A percentile compares a stretch with the other conserved stretches of the same genome.
Evolutionary conservation across 2,329 filamentous ascomycete genomes (phyloP).

Genomic region (Colletotrichum incanum): DNA sequence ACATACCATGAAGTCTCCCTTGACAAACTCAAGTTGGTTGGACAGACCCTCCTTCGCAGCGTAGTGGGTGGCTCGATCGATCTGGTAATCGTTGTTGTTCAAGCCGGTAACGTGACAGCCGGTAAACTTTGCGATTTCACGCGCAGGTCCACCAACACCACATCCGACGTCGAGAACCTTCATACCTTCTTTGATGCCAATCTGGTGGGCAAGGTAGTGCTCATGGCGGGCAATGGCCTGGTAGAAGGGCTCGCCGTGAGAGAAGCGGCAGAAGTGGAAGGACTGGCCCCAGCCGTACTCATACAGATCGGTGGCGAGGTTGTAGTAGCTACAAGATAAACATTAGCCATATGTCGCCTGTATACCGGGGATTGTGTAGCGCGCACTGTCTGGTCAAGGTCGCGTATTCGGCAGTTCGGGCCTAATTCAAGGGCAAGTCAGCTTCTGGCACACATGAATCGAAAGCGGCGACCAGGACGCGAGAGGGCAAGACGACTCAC

Average conservation of each 20-base stretch:
- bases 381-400: conserved; percentile 89
- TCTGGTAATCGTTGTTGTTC: conserved; percentile 99
- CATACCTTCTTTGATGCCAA: conserved; percentile 85
- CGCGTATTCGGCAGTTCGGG: conserved; percentile 86
- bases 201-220: conserved; percentile 92
- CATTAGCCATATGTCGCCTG: conserved; percentile 9
- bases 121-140: conserved; percentile 94
- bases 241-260: conserved; percentile 85
- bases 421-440: conserved; percentile 59
- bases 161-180: conserved; percentile 95
- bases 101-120: conserved; percentile 88
- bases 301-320: conserved; percentile 91
- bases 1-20: conserved; percentile 91
- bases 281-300: conserved; percentile 94
- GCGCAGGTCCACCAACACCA: conserved; percentile 93
- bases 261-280: conserved; percentile 97
- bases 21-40: conserved; percentile 84
- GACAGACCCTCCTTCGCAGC: conserved; percentile 84
- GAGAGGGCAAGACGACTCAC: conserved; percentile 58
- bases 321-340: conserved; percentile 80
- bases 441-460: background rate
- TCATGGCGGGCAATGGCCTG: conserved; percentile 94
- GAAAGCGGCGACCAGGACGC: conserved; percentile 24
- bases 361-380: background rate
- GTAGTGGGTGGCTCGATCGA: conserved; percentile 87